Evolutionary conservation across 1,139 yeast genomes (phyloP), one percentile per base, ranked within the genome.

Genomic region (Dujonia santamariae): DNA sequence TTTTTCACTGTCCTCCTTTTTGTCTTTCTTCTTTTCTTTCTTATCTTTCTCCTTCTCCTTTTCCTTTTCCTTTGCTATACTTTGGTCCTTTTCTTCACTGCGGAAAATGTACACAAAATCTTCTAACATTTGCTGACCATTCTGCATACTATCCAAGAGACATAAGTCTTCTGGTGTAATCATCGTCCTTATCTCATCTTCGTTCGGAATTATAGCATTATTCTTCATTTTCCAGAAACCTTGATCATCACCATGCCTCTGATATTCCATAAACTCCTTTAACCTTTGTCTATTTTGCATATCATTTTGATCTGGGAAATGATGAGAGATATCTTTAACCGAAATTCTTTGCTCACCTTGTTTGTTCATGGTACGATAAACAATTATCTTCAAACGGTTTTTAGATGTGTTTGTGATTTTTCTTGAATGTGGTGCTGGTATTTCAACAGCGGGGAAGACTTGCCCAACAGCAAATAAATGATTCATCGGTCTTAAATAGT

Each of bases 231-330:
- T 92, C 99, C 99, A 94, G 52, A 68, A 85, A 3, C 97, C 96
- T 53, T 88, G 96, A 53, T 92, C 97, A 19, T 85, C 90, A 11
- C 98, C 98, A 28, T 84, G 80, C 47, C 97, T 72, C 61, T 90
- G 97, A 51, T 86, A 94, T 52, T 90, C 97, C 99, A 94, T 94
- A 48, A 94, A 94, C 59, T 94, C 99, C 56, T 94, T 94, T 41
- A 94, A 72, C 42, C 97, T 71, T 60, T 92, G 97, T 48, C 98
- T 75, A 52, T 88, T 92, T 57, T 94, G 99, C 88, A 92, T 90
- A 53, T 92, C 97, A 53, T 85, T 90, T 56, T 90, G 97, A 48
- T 90, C 97, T 0, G 98, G 98, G 53, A 94, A 94, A 62, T 92
- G 97, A 35, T 77, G 76, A 0, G 95, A 82, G 17, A 94, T 86